Percentiles rank a stretch among this genome's conserved stretches.
Conservation (phyloP, 2,329 filamentous ascomycete genomes). For the Cadophora gregata region DNA sequence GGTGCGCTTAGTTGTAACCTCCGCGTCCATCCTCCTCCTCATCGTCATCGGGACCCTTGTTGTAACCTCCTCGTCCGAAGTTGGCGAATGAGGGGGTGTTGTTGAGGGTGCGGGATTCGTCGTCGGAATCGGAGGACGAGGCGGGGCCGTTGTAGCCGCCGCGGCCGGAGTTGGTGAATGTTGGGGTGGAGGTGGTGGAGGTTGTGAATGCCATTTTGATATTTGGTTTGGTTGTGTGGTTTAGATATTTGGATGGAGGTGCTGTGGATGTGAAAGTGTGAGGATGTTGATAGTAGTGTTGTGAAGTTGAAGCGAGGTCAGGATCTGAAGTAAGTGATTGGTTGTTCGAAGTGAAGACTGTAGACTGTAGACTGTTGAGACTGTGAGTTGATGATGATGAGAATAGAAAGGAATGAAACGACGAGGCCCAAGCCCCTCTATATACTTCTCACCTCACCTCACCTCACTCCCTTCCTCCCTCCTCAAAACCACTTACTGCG, state of each 20-base stretch:
- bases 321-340: constrained; percentile 6
- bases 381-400: constrained; percentile 17
- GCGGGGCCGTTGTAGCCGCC: constrained; percentile 39
- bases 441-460: constrained; percentile 17
- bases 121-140: constrained; percentile 28
- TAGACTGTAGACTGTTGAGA: constrained; percentile 12
- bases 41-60: constrained; percentile 39
- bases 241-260: constrained; percentile 13
- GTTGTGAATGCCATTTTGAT: constrained; percentile 34
- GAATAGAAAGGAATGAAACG: constrained; percentile 14
- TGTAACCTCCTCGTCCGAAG: constrained; percentile 40
- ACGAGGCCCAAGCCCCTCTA: constrained; percentile 19
- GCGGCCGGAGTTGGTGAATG: constrained; percentile 31
- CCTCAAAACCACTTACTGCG: background rate
- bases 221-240: constrained; percentile 24
- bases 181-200: constrained; percentile 22
- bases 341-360: constrained; percentile 9
- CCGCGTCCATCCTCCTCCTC: constrained; percentile 43
- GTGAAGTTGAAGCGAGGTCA: constrained; percentile 3
- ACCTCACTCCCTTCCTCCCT: constrained; percentile 4
- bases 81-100: constrained; percentile 19
- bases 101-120: constrained; percentile 20
- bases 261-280: background rate
- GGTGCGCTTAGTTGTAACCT: constrained; percentile 33
- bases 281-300: background rate